Percentiles rank a stretch among this genome's conserved stretches.
phyloP scores from a whole-genome alignment of 306 rosid genomes.

The Hippophae tibetana region DNA sequence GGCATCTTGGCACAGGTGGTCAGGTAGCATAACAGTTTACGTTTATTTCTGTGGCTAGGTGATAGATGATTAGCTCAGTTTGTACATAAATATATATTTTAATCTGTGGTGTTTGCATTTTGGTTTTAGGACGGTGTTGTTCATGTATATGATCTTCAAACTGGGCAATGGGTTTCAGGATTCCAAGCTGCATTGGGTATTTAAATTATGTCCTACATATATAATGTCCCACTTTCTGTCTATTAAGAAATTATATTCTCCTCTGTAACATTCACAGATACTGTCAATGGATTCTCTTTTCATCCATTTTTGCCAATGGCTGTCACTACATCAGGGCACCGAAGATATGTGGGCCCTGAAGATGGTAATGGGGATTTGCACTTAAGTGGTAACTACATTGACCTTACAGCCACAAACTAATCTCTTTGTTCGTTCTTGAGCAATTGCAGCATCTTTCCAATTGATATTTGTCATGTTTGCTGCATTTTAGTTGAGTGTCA shows the following conservation, averaged over 20 bases:
- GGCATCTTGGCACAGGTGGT: conserved; percentile 88
- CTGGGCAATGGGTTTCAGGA: conserved; percentile 87
- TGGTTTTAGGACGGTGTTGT: conserved; percentile 68
- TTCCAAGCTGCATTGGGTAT: conserved; percentile 87
- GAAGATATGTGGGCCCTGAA: conserved; percentile 69
- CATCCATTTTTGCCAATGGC: conserved; percentile 89
- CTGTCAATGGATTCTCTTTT: conserved; percentile 75
- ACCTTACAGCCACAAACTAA: conserved; percentile 12
- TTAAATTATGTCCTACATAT: neutral
- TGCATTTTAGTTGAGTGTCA: neutral
- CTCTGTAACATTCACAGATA: conserved; percentile 42
- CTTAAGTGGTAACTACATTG: conserved; percentile 53
- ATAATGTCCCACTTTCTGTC: conserved; percentile 3
- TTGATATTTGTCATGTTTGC: conserved; percentile 2
- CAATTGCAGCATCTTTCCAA: neutral
- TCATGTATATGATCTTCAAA: conserved; percentile 83
- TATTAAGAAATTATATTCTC: conserved; percentile 14
- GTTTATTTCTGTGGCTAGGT: conserved; percentile 14
- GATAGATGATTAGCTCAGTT: conserved; percentile 10
- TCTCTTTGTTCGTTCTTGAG: conserved; percentile 2
- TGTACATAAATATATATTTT: neutral
- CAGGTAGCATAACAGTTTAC: conserved; percentile 49
- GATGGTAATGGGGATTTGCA: conserved; percentile 39
- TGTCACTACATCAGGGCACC: conserved; percentile 79
- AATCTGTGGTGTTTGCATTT: conserved; percentile 7